Evolutionary conservation across 2,329 filamentous ascomycete species (phyloP).

Genomic region (Xylaria sp.): DNA sequence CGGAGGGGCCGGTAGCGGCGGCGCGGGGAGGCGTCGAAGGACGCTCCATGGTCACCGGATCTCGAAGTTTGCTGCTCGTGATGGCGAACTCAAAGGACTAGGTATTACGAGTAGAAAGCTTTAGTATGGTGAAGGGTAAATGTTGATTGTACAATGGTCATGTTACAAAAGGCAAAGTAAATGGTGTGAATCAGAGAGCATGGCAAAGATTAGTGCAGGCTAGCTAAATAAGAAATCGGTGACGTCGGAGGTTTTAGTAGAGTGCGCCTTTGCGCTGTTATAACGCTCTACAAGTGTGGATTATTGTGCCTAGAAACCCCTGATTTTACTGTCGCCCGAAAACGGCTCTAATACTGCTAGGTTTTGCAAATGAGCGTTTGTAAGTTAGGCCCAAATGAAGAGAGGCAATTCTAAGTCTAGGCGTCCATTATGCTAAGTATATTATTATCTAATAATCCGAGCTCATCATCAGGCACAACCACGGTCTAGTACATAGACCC

Average conservation of each 20-base stretch:
- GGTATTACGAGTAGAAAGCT: not conserved
- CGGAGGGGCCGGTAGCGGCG: conserved; percentile 43
- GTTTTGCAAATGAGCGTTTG: not conserved
- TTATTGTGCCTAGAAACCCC: not conserved
- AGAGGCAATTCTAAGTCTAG: not conserved
- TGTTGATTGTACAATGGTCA: not conserved
- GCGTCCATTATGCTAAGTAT: conserved; percentile 3
- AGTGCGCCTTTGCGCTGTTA: conserved; percentile 5
- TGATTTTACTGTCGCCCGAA: not conserved
- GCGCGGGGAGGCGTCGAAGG: conserved; percentile 57
- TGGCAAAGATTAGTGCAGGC: conserved; percentile 26
- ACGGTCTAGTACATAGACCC: not conserved
- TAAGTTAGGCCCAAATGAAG: too few species aligned
- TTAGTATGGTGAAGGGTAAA: not conserved
- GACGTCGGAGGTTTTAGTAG: conserved; percentile 44
- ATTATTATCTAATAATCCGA: conserved; percentile 24
- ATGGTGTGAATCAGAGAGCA: not conserved
- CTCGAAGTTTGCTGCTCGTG: not conserved
- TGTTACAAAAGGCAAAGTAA: not conserved
- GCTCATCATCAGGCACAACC: not conserved
- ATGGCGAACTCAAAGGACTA: not conserved
- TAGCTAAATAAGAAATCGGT: conserved; percentile 33
- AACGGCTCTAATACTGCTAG: not conserved
- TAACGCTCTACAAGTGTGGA: not conserved
- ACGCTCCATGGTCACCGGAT: conserved; percentile 56